Conservation (phyloP, 2,329 filamentous ascomycete species). For the Venturia nashicola region DNA sequence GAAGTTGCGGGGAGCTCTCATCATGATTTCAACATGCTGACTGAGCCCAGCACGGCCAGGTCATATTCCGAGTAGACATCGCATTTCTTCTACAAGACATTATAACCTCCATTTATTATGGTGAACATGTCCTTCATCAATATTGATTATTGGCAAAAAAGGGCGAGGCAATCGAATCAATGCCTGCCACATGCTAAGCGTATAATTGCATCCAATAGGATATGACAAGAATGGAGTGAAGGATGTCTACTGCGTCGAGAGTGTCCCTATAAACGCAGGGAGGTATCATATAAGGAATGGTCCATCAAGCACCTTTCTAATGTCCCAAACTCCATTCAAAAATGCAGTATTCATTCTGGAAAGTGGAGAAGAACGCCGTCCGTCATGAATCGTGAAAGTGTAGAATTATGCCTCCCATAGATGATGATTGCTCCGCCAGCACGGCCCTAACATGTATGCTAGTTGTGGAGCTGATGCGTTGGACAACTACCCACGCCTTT, state of each 20-base stretch:
- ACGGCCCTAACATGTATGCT: background rate
- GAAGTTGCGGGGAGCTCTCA: background rate
- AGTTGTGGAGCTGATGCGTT: constrained; percentile 40
- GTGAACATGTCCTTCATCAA: too few relatives aligned
- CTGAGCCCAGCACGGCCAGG: background rate
- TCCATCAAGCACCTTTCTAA: background rate
- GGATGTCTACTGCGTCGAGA: background rate
- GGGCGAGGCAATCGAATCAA: background rate
- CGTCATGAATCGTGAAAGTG: background rate
- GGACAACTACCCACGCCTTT: constrained; percentile 46
- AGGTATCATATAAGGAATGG: background rate
- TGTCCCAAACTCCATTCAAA: background rate
- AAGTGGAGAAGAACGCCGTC: background rate
- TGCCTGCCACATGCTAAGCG: background rate
- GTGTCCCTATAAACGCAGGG: background rate
- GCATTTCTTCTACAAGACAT: too few relatives aligned
- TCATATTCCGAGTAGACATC: background rate
- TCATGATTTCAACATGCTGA: background rate
- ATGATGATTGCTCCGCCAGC: background rate
- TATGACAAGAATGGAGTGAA: background rate
- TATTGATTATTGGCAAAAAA: too few relatives aligned
- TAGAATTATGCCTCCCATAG: background rate
- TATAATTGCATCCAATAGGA: background rate
- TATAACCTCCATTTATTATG: too few relatives aligned
- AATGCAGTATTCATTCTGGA: background rate